phyloP scores from a whole-genome alignment of 148 eudicot species.

The Persicaria tinctoria region DNA sequence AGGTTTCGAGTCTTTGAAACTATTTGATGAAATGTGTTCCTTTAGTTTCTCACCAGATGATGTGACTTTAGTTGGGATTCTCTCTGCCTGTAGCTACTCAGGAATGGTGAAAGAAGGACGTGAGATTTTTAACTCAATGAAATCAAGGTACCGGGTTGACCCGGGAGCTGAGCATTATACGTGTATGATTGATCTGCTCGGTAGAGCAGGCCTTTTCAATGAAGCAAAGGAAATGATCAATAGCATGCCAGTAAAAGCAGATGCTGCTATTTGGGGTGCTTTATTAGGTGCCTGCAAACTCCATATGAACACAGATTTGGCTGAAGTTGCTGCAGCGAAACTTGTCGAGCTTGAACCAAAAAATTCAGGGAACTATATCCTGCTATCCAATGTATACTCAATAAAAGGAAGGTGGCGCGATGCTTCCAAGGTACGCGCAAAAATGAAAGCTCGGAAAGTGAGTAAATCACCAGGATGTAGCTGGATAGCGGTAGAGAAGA shows the following conservation, averaged over 20 bases:
- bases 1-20: constrained; percentile 25
- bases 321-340: constrained; percentile 38
- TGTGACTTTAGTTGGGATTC: constrained; percentile 44
- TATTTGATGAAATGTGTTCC: constrained; percentile 28
- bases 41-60: constrained; percentile 29
- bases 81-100: constrained; percentile 43
- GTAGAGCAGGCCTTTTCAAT: constrained; percentile 39
- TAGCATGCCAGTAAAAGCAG: constrained; percentile 33
- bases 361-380: constrained; percentile 34
- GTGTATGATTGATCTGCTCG: constrained; percentile 52
- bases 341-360: constrained; percentile 36
- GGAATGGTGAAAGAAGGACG: constrained; percentile 45
- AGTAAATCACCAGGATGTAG: constrained; percentile 46
- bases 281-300: constrained; percentile 40
- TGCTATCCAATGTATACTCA: constrained; percentile 46
- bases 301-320: constrained; percentile 37
- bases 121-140: constrained; percentile 33
- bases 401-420: constrained; percentile 39
- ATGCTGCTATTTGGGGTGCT: constrained; percentile 43
- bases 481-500: constrained; percentile 48
- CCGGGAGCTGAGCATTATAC: constrained; percentile 41
- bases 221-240: constrained; percentile 39
- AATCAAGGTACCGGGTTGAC: constrained; percentile 26
- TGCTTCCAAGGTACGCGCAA: constrained; percentile 27
- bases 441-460: constrained; percentile 32